phyloP scores from a whole-genome alignment of 352 stramenopile species.

The Phytophthora cryptogea region DNA sequence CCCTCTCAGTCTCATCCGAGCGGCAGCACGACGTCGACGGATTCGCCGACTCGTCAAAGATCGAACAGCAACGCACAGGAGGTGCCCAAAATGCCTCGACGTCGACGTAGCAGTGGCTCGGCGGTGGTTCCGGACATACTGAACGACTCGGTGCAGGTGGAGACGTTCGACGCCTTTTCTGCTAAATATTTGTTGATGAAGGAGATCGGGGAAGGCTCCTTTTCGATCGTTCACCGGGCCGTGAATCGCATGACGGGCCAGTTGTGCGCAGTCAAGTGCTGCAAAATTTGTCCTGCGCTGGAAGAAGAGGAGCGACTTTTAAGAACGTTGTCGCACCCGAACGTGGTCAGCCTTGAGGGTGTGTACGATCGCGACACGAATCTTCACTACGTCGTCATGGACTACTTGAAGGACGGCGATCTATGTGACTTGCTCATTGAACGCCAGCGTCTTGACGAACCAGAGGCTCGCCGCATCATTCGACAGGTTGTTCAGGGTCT shows the following conservation, averaged over 20 bases:
- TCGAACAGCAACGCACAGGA: conserved; percentile 3
- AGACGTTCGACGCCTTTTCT: conserved; percentile 43
- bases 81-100: conserved; percentile 13
- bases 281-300: conserved; percentile 61
- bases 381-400: conserved; percentile 86
- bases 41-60: background rate
- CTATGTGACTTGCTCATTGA: conserved; percentile 78
- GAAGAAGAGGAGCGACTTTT: conserved; percentile 78
- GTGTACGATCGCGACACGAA: conserved; percentile 66
- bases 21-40: background rate
- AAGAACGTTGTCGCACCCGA: conserved; percentile 62
- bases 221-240: conserved; percentile 81
- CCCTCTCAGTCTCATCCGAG: background rate
- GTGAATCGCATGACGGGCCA: conserved; percentile 69
- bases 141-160: conserved; percentile 18
- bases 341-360: conserved; percentile 68
- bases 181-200: conserved; percentile 75
- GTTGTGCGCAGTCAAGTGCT: conserved; percentile 79
- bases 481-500: conserved; percentile 61
- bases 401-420: conserved; percentile 78
- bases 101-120: conserved; percentile 4
- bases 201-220: conserved; percentile 84
- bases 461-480: conserved; percentile 61
- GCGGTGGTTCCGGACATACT: background rate
- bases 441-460: conserved; percentile 59